Percentiles rank a stretch among this genome's conserved stretches.
These are phyloP conservation scores for Fusarium haematococcum DNA, from an alignment of 2,329 filamentous ascomycete species.

Conservation along the genomic window DNA sequence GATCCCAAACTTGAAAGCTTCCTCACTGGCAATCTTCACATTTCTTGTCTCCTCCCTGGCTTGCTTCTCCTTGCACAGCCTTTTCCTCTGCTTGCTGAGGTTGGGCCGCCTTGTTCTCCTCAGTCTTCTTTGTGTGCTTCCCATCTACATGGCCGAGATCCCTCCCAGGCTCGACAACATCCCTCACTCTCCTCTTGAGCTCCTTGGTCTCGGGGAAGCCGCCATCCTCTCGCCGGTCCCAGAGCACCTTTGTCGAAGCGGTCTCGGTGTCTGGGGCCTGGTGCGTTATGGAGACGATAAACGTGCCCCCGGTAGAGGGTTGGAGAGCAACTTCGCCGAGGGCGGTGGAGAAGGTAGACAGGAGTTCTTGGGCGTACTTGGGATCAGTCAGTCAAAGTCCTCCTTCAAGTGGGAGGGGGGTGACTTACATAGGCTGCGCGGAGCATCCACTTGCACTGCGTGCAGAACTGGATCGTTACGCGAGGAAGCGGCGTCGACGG, in stretches of 20 bases:
- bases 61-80: neutral
- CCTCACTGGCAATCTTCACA: slow-evolving; percentile 47
- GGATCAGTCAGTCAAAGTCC: neutral
- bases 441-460: slow-evolving; percentile 93
- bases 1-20: neutral
- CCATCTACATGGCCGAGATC: slow-evolving; percentile 86
- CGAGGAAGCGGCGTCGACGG: slow-evolving; percentile 63
- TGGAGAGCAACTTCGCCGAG: slow-evolving; percentile 91
- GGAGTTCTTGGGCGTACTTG: slow-evolving; percentile 92
- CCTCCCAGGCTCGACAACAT: slow-evolving; percentile 81
- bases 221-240: slow-evolving; percentile 88
- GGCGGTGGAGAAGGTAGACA: slow-evolving; percentile 88
- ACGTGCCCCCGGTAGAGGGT: slow-evolving; percentile 86
- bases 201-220: slow-evolving; percentile 96
- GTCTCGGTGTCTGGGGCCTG: slow-evolving; percentile 46
- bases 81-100: neutral
- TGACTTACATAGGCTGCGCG: slow-evolving; percentile 82
- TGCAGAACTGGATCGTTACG: slow-evolving; percentile 91
- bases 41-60: slow-evolving; percentile 20
- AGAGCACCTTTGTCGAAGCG: slow-evolving; percentile 68
- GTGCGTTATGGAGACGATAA: slow-evolving; percentile 74
- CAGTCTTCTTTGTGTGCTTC: slow-evolving; percentile 47
- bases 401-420: neutral
- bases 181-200: slow-evolving; percentile 84
- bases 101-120: slow-evolving; percentile 14